Conservation (phyloP, 768 basidiomycete species). For the Collybia sp. region DNA sequence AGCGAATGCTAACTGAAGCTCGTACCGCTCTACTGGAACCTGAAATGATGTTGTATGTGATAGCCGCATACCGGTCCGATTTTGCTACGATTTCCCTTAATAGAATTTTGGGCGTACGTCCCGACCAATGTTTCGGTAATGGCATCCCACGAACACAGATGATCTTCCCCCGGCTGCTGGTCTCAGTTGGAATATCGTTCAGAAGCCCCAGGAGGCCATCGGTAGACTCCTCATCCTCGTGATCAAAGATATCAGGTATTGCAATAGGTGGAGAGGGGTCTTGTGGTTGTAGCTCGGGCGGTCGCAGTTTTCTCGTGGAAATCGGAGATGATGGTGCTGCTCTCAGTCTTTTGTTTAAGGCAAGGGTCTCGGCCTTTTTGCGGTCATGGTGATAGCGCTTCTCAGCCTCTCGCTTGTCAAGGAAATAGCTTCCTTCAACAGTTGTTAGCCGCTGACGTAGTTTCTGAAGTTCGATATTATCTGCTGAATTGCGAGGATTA, state of each 20-base stretch:
- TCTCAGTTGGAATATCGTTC: conserved; percentile 55
- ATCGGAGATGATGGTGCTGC: conserved; percentile 9
- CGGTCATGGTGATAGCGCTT: conserved; percentile 49
- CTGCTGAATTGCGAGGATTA: conserved; percentile 14
- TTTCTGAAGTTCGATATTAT: conserved; percentile 23
- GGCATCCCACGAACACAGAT: conserved; percentile 66
- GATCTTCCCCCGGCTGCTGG: conserved; percentile 48
- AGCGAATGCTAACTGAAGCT: conserved; percentile 66
- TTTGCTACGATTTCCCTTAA: conserved; percentile 67
- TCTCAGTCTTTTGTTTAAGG: conserved; percentile 39
- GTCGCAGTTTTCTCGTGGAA: conserved; percentile 7
- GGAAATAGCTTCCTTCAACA: conserved; percentile 60
- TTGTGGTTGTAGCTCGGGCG: conserved; percentile 13
- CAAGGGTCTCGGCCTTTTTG: conserved; percentile 37
- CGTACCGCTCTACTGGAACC: conserved; percentile 72
- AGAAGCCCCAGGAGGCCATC: conserved; percentile 73
- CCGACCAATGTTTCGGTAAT: conserved; percentile 80
- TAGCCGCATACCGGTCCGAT: conserved; percentile 67
- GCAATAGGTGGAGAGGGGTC: conserved; percentile 3
- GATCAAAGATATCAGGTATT: conserved; percentile 45
- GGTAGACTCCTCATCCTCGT: conserved; percentile 40
- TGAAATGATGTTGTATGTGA: conserved; percentile 64
- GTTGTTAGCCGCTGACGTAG: conserved; percentile 41
- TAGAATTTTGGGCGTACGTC: conserved; percentile 72
- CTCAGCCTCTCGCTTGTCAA: conserved; percentile 65